phyloP scores from a whole-genome alignment of 306 rosid species.

The Pueraria montana region DNA sequence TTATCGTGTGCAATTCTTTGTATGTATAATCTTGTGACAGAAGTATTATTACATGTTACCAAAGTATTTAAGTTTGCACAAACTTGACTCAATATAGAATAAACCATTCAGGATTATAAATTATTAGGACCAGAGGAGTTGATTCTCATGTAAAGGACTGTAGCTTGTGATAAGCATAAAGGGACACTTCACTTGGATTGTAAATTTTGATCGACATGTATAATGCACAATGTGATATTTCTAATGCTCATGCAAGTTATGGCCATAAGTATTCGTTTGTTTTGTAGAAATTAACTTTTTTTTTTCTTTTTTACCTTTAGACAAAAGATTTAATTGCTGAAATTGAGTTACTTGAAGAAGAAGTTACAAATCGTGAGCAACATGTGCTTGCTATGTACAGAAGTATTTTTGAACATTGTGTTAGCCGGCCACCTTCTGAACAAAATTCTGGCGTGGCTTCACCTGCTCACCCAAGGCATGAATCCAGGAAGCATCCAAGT shows the following conservation, averaged over 20 bases:
- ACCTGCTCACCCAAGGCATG: slow-evolving; percentile 81
- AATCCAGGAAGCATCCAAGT: slow-evolving; percentile 90
- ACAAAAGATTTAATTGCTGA: slow-evolving; percentile 86
- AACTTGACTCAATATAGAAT: slow-evolving; percentile 7
- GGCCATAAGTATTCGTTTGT: neutral
- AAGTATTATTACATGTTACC: slow-evolving; percentile 19
- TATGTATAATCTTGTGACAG: neutral
- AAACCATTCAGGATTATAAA: slow-evolving; percentile 33
- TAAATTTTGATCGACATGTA: slow-evolving; percentile 7
- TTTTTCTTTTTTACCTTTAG: slow-evolving; percentile 46
- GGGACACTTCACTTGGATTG: neutral
- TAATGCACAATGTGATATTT: neutral
- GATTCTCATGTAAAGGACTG: neutral
- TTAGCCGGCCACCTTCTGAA: slow-evolving; percentile 77
- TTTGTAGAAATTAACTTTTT: slow-evolving; percentile 44
- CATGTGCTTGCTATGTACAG: slow-evolving; percentile 87
- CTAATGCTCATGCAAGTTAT: neutral
- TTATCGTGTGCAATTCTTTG: neutral
- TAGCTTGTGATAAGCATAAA: neutral
- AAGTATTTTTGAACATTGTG: slow-evolving; percentile 78
- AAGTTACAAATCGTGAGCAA: slow-evolving; percentile 87
- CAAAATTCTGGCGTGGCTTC: slow-evolving; percentile 76
- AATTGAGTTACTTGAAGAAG: slow-evolving; percentile 95
- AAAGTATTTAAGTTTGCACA: slow-evolving; percentile 35
- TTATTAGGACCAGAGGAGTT: slow-evolving; percentile 5